Evolutionary conservation across 2,329 filamentous ascomycete genomes (phyloP), one percentile per base, ranked within the genome.

Genomic region (Paraphaeosphaeria minitans): DNA sequence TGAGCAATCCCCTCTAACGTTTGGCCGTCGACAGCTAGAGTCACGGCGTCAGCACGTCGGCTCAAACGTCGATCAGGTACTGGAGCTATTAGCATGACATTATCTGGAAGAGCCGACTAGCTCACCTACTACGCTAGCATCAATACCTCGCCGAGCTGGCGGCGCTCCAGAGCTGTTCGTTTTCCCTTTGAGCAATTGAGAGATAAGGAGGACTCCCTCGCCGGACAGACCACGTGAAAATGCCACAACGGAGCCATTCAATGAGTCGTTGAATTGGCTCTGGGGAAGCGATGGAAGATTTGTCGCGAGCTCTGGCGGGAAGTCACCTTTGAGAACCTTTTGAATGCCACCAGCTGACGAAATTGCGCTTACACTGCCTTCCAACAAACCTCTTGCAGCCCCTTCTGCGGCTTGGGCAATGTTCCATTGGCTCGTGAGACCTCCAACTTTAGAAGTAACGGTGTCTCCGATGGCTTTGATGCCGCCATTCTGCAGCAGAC

Each of bases 191-290:
- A 69, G 53, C 21, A 72, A 53, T 16, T 68, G 59, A 2, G 64
- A 64, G 19, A 70, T 56, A 1, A 73, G 47, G n/a, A 73, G 61
- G 0, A 66, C 68, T 7, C 66, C 70, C 53, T 71, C 67, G 2
- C 70, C 66, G 4, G 61, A 64, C 7, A 73, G 42, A 2, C 71
- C 71, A 16, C 69, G 58, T 9, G 65, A 66, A 39, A 73, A 72
- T 4, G 65, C 61, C 14, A 73, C 64, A 16, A 64, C 63, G 4
- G 66, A 65, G 4, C 71, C 71, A 22, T 67, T 68, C 2, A 72
- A 14, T 0, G 68, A 70, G 41, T 73, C 71, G 29, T 73, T 63
- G 56, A 72, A 73, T 1, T 48, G 52, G 0, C 64, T 63, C 0
- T 61, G 56, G 0, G 42, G 55, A 56, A 73, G 47, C 0, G 62